Conservation (phyloP, 352 stramenopile genomes). For the Phytopythium montanum region DNA sequence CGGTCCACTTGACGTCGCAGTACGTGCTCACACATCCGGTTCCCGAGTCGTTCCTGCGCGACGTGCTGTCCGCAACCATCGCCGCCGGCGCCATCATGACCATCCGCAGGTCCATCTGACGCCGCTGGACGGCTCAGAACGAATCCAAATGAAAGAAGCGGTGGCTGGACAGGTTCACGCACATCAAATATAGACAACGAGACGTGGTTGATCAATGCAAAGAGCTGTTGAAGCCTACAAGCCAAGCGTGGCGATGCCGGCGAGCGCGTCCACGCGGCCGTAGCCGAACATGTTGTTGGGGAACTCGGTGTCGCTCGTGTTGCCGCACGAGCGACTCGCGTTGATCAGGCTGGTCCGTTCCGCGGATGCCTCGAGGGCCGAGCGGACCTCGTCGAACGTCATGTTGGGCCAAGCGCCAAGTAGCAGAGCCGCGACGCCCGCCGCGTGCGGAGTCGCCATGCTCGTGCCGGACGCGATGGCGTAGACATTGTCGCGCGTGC, state of each 20-base stretch:
- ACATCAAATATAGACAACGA: no score
- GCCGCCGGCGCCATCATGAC: constrained; percentile 12
- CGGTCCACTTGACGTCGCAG: constrained; percentile 19
- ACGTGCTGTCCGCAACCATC: constrained; percentile 10
- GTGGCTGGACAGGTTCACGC: no score
- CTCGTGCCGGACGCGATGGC: constrained; percentile 37
- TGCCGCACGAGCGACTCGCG: constrained; percentile 14
- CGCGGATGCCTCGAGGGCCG: constrained; percentile 6
- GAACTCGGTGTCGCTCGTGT: constrained; percentile 14
- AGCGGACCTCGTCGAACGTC: constrained; percentile 26
- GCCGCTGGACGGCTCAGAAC: neutral
- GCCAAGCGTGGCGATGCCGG: constrained; percentile 7
- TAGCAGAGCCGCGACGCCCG: constrained; percentile 39
- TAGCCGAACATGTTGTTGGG: constrained; percentile 33
- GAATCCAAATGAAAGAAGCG: neutral
- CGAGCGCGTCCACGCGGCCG: constrained; percentile 16
- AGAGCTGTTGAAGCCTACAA: neutral
- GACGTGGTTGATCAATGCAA: no score
- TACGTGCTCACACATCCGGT: constrained; percentile 16
- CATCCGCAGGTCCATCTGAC: constrained; percentile 12
- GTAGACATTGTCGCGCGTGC: constrained; percentile 33
- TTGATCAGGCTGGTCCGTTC: constrained; percentile 9
- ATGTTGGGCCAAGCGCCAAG: constrained; percentile 26
- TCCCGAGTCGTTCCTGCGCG: constrained; percentile 13
- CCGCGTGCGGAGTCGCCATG: constrained; percentile 42